Conservation (phyloP, 306 rosid genomes). For the Mimosa bimucronata region DNA sequence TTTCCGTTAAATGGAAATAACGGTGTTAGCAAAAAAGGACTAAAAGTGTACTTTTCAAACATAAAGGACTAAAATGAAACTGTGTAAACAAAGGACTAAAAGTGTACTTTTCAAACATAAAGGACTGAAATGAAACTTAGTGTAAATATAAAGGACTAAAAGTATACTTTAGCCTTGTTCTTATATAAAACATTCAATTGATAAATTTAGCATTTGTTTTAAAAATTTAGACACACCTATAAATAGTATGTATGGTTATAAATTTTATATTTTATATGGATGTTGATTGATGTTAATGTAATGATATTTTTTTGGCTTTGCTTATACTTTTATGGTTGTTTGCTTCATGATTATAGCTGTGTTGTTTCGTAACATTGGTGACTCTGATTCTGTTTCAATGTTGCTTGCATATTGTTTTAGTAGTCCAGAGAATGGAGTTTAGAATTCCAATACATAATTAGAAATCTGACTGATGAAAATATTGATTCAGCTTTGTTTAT, state of each 20-base stretch:
- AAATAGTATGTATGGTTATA: not conserved
- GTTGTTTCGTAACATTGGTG: not conserved
- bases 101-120: too few relatives aligned
- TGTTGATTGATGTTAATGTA: not conserved
- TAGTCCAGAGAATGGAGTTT: not conserved
- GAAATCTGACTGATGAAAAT: not conserved
- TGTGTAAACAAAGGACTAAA: too few relatives aligned
- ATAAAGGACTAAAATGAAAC: too few relatives aligned
- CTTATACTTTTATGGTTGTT: not conserved
- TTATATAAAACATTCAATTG: too few relatives aligned
- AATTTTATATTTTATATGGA: not conserved
- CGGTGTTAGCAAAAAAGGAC: too few relatives aligned
- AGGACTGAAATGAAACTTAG: too few relatives aligned
- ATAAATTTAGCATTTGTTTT: conserved; percentile 8
- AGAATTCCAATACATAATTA: not conserved
- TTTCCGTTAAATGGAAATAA: too few relatives aligned
- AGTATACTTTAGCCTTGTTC: too few relatives aligned
- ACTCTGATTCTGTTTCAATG: not conserved
- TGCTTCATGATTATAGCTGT: not conserved
- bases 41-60: too few relatives aligned
- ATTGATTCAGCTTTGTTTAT: not conserved
- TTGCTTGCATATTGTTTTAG: not conserved
- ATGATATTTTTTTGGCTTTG: not conserved
- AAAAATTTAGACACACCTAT: not conserved
- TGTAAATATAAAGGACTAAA: too few relatives aligned